Evolutionary conservation across 106 monocot genomes (phyloP).

Genomic region (Ottelia alismoides): DNA sequence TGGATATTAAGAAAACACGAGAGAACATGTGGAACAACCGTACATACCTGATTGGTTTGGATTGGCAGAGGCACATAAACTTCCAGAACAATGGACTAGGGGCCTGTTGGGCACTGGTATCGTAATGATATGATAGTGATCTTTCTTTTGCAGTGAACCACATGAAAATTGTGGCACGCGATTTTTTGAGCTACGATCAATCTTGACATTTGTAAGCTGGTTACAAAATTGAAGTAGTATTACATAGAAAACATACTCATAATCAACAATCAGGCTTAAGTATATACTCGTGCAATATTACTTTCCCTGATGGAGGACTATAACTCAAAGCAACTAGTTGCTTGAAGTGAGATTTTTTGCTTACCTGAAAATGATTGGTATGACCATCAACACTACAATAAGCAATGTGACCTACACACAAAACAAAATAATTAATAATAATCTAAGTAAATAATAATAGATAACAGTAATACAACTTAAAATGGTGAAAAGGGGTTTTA

Average conservation of each 20-base stretch:
- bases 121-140: slow-evolving; percentile 21
- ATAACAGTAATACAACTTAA: too few relatives aligned
- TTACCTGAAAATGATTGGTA: slow-evolving; percentile 51
- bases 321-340: not conserved
- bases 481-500: too few relatives aligned
- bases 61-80: not conserved
- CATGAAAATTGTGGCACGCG: slow-evolving; percentile 57
- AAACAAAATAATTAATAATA: not conserved
- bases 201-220: slow-evolving; percentile 51
- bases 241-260: not conserved
- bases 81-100: slow-evolving; percentile 7
- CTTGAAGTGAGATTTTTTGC: not conserved
- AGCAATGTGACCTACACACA: slow-evolving; percentile 52
- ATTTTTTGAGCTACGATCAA: slow-evolving; percentile 34
- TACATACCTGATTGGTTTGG: slow-evolving; percentile 12
- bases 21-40: too few relatives aligned
- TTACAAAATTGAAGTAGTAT: not conserved
- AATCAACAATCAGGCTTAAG: not conserved
- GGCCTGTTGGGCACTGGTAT: slow-evolving; percentile 14
- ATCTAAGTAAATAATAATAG: too few relatives aligned
- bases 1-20: too few relatives aligned
- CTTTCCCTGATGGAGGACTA: not conserved
- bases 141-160: slow-evolving; percentile 29
- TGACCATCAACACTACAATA: slow-evolving; percentile 79
- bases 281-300: too few relatives aligned